Conservation (phyloP, 176 grass and related monocot genomes). For the Juncus effusus region DNA sequence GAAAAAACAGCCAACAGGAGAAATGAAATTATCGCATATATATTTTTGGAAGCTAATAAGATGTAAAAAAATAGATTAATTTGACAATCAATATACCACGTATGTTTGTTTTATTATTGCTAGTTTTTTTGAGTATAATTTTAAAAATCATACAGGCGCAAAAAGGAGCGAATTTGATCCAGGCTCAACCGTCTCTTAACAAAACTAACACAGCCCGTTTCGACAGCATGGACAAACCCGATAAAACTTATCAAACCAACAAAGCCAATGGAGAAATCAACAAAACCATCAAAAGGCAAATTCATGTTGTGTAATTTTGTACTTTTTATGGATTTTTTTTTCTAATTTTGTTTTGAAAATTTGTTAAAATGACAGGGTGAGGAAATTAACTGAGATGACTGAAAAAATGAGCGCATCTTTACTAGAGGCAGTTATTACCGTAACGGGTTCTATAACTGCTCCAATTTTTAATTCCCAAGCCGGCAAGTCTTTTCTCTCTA, state of each 20-base stretch:
- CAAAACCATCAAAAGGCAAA: slow-evolving; percentile 67
- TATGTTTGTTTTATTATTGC: no score
- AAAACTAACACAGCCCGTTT: slow-evolving; percentile 17
- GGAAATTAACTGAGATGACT: slow-evolving; percentile 84
- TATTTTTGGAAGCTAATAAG: no score
- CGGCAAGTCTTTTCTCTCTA: slow-evolving; percentile 50
- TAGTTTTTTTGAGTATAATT: no score
- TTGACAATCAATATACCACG: no score
- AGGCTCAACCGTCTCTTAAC: slow-evolving; percentile 33
- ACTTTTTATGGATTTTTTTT: no score
- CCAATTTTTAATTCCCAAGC: slow-evolving; percentile 63
- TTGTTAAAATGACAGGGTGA: slow-evolving; percentile 40
- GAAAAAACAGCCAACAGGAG: no score
- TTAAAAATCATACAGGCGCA: slow-evolving; percentile 47
- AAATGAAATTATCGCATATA: no score
- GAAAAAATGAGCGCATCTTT: slow-evolving; percentile 80
- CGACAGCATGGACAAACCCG: slow-evolving; percentile 14
- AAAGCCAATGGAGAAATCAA: slow-evolving; percentile 48
- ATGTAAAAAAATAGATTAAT: no score
- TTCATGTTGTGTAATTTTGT: not conserved
- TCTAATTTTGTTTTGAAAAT: no score
- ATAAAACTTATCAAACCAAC: slow-evolving; percentile 22
- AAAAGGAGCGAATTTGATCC: slow-evolving; percentile 70
- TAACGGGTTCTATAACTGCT: slow-evolving; percentile 60
- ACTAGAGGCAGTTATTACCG: slow-evolving; percentile 60